A percentile compares a stretch with the other conserved stretches of the same genome.
Conservation (phyloP, 495 filamentous ascomycete genomes). For the Gamarada debralockiae region DNA sequence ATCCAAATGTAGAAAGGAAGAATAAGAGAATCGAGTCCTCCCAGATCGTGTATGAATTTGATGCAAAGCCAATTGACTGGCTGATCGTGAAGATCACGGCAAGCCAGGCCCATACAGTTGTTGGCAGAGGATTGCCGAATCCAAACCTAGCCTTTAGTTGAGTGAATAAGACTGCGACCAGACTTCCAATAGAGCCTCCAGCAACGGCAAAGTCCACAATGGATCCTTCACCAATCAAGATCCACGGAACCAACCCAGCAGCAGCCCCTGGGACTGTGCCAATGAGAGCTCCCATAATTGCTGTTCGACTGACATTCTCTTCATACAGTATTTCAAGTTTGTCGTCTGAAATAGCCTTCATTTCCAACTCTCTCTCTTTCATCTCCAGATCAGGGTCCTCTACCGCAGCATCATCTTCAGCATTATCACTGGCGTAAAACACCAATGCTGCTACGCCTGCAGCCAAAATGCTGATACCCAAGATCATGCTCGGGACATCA, state of each 20-base stretch:
- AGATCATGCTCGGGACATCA: conserved; percentile 76
- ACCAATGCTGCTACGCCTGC: conserved; percentile 61
- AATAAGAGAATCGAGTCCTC: conserved; percentile 94
- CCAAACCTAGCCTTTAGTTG: conserved; percentile 46
- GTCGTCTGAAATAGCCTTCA: conserved; percentile 9
- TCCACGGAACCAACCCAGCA: conserved; percentile 21
- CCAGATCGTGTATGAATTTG: conserved; percentile 99
- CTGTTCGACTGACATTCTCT: conserved; percentile 25
- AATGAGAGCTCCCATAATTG: conserved; percentile 27
- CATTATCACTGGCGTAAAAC: conserved; percentile 54
- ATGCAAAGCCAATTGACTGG: conserved; percentile 87
- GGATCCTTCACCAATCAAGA: conserved; percentile 16
- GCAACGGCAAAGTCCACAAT: conserved; percentile 22
- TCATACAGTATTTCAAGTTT: background rate
- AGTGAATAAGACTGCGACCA: conserved; percentile 54
- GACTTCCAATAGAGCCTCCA: conserved; percentile 55
- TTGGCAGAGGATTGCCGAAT: conserved; percentile 62
- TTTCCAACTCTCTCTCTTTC: conserved; percentile 19
- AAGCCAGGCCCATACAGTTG: conserved; percentile 83
- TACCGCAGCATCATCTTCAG: conserved; percentile 14
- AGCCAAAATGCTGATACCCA: conserved; percentile 69
- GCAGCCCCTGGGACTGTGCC: conserved; percentile 23
- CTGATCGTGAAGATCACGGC: conserved; percentile 73
- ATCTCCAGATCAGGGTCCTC: conserved; percentile 22
- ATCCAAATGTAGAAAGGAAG: conserved; percentile 84